These are phyloP conservation scores for Aspergillus sparsus DNA, from an alignment of 495 filamentous ascomycete genomes.

Conservation along the genomic window DNA sequence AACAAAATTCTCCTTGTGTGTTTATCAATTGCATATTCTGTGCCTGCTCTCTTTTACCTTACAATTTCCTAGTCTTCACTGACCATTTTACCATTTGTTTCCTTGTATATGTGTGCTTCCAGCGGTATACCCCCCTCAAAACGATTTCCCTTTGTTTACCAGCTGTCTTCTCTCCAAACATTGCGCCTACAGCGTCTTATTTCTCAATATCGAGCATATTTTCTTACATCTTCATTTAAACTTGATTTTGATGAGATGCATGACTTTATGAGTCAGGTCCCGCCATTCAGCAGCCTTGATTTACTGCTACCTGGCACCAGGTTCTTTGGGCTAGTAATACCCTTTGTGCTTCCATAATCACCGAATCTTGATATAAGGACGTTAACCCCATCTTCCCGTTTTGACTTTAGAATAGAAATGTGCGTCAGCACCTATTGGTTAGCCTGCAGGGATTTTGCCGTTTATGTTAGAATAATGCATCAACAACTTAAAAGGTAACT, in stretches of 20 bases:
- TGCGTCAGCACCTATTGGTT: neutral
- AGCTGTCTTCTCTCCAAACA: constrained; percentile 19
- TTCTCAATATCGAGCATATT: constrained; percentile 9
- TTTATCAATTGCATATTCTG: constrained; percentile 11
- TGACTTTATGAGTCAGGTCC: constrained; percentile 20
- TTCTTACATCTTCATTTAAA: constrained; percentile 6
- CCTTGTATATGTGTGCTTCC: constrained; percentile 26
- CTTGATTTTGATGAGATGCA: constrained; percentile 15
- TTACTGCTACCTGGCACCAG: neutral
- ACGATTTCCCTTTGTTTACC: constrained; percentile 27
- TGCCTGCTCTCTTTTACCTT: constrained; percentile 7
- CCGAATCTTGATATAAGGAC: neutral
- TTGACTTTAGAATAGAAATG: neutral
- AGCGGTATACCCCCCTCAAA: constrained; percentile 35
- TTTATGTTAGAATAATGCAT: neutral
- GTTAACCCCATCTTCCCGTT: neutral
- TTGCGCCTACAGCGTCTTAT: constrained; percentile 12
- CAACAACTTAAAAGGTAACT: neutral
- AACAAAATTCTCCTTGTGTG: constrained; percentile 5
- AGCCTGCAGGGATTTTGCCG: neutral
- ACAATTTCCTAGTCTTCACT: neutral
- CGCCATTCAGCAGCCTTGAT: neutral
- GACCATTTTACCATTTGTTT: constrained; percentile 6
- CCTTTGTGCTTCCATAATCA: neutral
- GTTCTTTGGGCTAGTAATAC: constrained; percentile 5